phyloP scores from a whole-genome alignment of 257 asterid genomes.

The Marsdenia floribunda region DNA sequence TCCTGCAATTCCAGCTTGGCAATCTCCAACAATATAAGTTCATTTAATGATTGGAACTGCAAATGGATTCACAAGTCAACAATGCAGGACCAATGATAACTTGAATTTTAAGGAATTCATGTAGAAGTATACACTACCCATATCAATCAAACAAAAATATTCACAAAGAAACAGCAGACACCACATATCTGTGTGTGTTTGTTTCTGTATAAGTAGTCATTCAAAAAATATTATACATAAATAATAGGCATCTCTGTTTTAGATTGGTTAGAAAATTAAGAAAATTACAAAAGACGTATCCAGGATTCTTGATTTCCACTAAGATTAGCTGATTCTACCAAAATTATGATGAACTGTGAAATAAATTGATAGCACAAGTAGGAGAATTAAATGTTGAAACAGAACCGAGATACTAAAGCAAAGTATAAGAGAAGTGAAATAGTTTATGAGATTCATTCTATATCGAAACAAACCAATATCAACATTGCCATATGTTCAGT shows the following conservation, averaged over 20 bases:
- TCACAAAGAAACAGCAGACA: background rate
- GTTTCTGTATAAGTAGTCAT: background rate
- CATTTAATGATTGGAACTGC: slow-evolving; percentile 79
- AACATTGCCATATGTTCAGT: slow-evolving; percentile 46
- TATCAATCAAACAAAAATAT: background rate
- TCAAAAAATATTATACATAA: background rate
- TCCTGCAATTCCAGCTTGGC: slow-evolving; percentile 42
- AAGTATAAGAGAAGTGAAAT: background rate
- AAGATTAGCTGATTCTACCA: background rate
- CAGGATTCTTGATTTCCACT: background rate
- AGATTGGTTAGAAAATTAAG: background rate
- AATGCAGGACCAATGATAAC: background rate
- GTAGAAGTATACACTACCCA: background rate
- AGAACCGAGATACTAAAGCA: background rate
- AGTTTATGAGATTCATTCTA: background rate
- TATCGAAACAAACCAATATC: slow-evolving; percentile 55
- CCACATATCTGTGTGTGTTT: background rate
- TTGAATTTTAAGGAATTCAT: background rate
- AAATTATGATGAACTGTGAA: background rate
- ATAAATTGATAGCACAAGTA: background rate
- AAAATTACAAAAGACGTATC: background rate
- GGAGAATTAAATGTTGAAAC: background rate
- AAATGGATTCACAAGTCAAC: slow-evolving; percentile 12
- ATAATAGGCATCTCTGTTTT: background rate
- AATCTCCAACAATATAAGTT: slow-evolving; percentile 56